A percentile compares a stretch with the other conserved stretches of the same genome.
phyloP scores from a whole-genome alignment of 2,329 filamentous ascomycete species.

The Colletotrichum musae region DNA sequence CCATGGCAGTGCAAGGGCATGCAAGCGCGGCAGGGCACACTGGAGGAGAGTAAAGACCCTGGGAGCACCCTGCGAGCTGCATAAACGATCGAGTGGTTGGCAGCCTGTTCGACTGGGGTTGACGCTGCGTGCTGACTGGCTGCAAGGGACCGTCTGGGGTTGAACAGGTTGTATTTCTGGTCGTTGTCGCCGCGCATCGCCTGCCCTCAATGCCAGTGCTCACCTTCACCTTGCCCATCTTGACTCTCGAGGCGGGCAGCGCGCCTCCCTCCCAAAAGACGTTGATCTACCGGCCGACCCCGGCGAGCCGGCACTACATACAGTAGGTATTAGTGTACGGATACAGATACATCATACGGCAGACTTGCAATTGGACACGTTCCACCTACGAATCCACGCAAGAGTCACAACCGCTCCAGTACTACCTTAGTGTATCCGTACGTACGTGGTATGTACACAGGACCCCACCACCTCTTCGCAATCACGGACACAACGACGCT shows the following conservation, averaged over 20 bases:
- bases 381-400: no score
- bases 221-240: no score
- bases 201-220: not conserved
- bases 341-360: no score
- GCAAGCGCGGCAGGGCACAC: no score
- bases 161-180: slow-evolving; percentile 7
- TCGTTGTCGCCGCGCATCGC: not conserved
- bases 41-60: not conserved
- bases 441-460: no score
- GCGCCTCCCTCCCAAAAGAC: slow-evolving; percentile 19
- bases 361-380: no score
- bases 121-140: slow-evolving; percentile 18
- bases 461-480: no score
- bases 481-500: no score
- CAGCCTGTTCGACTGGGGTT: slow-evolving; percentile 17
- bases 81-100: slow-evolving; percentile 32
- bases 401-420: no score
- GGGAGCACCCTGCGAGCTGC: slow-evolving; percentile 26
- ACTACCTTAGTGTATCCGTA: no score
- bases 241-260: slow-evolving; percentile 24
- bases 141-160: slow-evolving; percentile 39
- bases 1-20: no score
- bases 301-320: slow-evolving; percentile 3
- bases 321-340: not conserved
- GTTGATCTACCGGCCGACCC: slow-evolving; percentile 28